phyloP scores from a whole-genome alignment of 148 eudicot species.

The Rhododendron molle region DNA sequence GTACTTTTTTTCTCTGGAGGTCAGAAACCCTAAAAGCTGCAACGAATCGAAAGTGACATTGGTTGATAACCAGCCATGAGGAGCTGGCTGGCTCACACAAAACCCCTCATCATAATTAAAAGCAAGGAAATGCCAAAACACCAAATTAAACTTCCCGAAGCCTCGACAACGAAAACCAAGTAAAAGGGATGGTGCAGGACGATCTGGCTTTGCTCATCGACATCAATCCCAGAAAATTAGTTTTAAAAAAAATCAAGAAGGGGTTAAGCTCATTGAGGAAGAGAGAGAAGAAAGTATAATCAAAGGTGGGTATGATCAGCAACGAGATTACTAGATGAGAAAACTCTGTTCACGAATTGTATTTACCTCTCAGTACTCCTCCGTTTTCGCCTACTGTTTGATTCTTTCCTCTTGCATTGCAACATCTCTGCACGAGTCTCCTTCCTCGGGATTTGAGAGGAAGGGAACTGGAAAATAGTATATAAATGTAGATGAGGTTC shows the following conservation, averaged over 20 bases:
- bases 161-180: neutral
- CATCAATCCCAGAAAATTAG: no score
- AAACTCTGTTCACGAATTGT: neutral
- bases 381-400: neutral
- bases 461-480: no score
- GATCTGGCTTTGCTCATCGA: no score
- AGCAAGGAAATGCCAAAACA: neutral
- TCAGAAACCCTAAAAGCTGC: constrained; percentile 4
- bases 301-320: neutral
- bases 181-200: no score
- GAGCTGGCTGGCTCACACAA: neutral
- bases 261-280: neutral
- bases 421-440: neutral
- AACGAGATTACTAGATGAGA: neutral
- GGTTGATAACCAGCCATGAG: no score
- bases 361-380: neutral
- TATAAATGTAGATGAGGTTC: no score
- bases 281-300: neutral
- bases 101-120: neutral
- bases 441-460: no score
- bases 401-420: neutral
- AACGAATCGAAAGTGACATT: neutral
- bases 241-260: no score
- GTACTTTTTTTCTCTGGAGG: neutral
- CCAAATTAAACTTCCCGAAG: neutral